Evolutionary conservation across 768 basidiomycete genomes (phyloP), one percentile per base, ranked within the genome.

Genomic region (Baorangia bicolor): DNA sequence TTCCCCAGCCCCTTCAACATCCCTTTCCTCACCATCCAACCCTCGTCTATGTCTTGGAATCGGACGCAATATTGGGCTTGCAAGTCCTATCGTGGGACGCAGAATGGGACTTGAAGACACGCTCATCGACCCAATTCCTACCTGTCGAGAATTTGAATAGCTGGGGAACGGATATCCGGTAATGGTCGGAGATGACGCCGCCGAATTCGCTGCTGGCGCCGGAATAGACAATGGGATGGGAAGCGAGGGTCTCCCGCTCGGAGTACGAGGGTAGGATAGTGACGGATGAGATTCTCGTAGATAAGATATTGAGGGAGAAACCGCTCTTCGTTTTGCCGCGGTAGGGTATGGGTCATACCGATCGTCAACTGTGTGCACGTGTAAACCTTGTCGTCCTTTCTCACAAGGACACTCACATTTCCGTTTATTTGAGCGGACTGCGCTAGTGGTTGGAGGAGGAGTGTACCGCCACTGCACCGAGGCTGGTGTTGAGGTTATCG

Each of bases 301-400:
- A 66, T 82, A 80, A 12, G 84, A 82, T 56, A 91, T 69, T 5
- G 90, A 91, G 8, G 90, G 90, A 13, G 90, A 92, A 23, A 92
- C 90, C 12, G 90, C 90, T 38, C 90, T 84, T 39, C 90, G 83
- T 72, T 92, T 92, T 20, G 86, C 83, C 18, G 86, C 77, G 41
- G 81, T 84, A 31, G 87, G 86, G 71, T 92, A 92, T 46, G 90
- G 90, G 67, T 92, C 90, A 68, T 88, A 92, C 11, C 90, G 85
- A 67, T 92, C 90, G 53, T 92, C 90, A 59, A 89, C 89, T 90
- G 62, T 33, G 35, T 25, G 30, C 37, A 60, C 41, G 49, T 54
- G 61, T 58, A 27, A 66, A 40, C 54, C 13, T 45, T 8, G 25
- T 40, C 5, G n/a, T 31, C 27, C 13, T 27, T 42, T 56, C 41